Base-by-base conservation (phyloP, 2,329 filamentous ascomycete species). In the Rosellinia necatrix region DNA sequence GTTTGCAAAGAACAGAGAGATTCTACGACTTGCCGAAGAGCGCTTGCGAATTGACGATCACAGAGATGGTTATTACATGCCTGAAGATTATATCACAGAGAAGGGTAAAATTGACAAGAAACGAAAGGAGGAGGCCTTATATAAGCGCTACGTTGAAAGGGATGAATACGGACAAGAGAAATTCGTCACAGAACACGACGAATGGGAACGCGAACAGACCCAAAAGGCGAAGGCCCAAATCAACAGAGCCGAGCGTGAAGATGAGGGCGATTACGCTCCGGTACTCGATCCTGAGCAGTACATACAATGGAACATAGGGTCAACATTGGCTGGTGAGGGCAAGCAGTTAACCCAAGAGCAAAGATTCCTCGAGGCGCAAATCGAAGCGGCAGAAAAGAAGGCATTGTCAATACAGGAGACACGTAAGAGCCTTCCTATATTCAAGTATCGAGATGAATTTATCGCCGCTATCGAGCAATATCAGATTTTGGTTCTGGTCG, bases 1-100 rank as follows among this genome's bases (percentile, higher is more conserved):
- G 61, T 97, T 99, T 71, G 88, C 88, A 2, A 88, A 91, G 68
- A 97, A 97, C 68, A 80, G 90, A 41, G 91, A 97, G 72, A 80
- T 92, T 22, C 75, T 96, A 37, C 82, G 87, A 30, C 78, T 96
- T 37, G 91, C 91, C 1, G 90, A 97, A 74, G 91, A 96, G 71
- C 83, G 93, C 19, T 77, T 93, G 52, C 84, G 84, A 38, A 96
- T 99, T 61, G 92, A 97, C 70, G 93, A 97, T 64, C 87, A 96
- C 71, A 83, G 88, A 17, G 92, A 97, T 75, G 93, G 93, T 2
- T 99, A 97, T 74, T 83, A 88, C 63, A 87, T 99, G 77, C 94
- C 93, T 0, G 92, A 97, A 62, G 92, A 97, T 71, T 96, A 96
- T 70, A 93, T 96, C 60, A 96, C 90, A 0, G 92, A 96, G 70